A percentile compares a stretch with the other conserved stretches of the same genome.
phyloP scores from a whole-genome alignment of 2,329 filamentous ascomycete genomes.

The Diaporthe sp. region DNA sequence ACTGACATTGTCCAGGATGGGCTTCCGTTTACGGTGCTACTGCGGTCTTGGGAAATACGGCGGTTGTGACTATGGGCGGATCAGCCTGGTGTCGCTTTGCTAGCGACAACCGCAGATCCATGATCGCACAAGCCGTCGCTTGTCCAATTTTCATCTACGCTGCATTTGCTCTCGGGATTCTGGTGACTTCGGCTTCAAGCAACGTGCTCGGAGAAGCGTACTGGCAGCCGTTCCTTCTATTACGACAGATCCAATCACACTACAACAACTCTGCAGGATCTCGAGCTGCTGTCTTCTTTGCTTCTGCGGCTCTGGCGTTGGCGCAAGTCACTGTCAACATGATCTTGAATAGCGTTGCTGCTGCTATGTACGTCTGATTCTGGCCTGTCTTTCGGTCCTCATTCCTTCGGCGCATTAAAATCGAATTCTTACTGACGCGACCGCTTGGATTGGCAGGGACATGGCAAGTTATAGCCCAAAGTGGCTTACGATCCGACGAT shows the following conservation, averaged over 20 bases:
- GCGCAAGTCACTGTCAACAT: constrained; percentile 35
- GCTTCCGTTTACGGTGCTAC: constrained; percentile 32
- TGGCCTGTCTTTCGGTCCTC: background rate
- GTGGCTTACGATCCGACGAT: constrained; percentile 35
- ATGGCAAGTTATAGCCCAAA: constrained; percentile 32
- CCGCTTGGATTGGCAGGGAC: background rate
- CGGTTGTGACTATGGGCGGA: constrained; percentile 35
- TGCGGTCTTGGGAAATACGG: constrained; percentile 32
- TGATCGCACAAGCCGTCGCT: constrained; percentile 34
- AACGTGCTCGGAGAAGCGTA: constrained; percentile 28
- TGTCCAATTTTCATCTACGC: constrained; percentile 34
- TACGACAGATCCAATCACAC: constrained; percentile 29
- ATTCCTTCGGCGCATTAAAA: too few relatives aligned
- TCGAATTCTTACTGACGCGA: background rate
- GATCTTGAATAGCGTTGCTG: constrained; percentile 36
- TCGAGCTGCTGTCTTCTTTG: constrained; percentile 34
- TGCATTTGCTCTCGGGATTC: constrained; percentile 29
- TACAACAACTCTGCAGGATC: constrained; percentile 30
- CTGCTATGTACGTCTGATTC: constrained; percentile 19
- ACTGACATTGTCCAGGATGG: constrained; percentile 22
- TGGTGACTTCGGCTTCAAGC: constrained; percentile 33
- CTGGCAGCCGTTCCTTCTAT: constrained; percentile 35
- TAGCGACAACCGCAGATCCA: constrained; percentile 24
- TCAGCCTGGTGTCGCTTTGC: constrained; percentile 35
- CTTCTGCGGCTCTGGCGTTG: constrained; percentile 31